Base-by-base conservation (phyloP, 177 flowering plant species). In the Telopea speciosissima region DNA sequence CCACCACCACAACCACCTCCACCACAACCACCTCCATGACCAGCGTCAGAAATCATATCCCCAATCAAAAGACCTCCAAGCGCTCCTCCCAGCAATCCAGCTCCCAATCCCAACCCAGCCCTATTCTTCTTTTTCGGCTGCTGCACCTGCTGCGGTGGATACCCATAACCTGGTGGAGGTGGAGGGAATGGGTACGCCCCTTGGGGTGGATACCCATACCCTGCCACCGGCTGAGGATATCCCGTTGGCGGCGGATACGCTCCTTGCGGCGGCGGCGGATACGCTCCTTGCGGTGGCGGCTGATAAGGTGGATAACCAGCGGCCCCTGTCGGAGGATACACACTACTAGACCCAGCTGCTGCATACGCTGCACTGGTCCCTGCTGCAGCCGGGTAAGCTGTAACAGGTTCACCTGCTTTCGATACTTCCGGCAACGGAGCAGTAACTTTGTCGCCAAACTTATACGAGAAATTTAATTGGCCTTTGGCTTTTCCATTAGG, bases 51-150 rank as follows among this genome's bases (percentile, higher is more conserved):
- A 7, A 88, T 71, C 85, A 87, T 72, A 52, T 90, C 97, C 11
- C 92, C 93, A 10, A 90, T 73, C 78, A 90, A 69, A 26, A 89
- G 42, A 62, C 96, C 96, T 65, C 91, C 96, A n/a, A 90, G 62
- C 16, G 82, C 85, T 16, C 93, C 93, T 24, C 91, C 91, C 17
- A 85, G 64, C 71, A 90, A 63, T 24, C 96, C 96, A 2, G 90
- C 90, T 9, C 96, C 93, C 71, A 90, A 40, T 10, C 91, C 96
- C 84, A 87, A 40, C 60, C 92, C 95, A 26, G 83, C 56, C 72
- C 85, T 87, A 64, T 75, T 87, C 78, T 83, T 86, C 88, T 83
- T 87, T 62, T 68, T 77, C 52, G 76, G 76, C 54, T 42, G 70
- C 70, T 63, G 80, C 24, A 44, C 78, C 21, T 42, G 63, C 19